phyloP scores from a whole-genome alignment of 208 protist species.

The Crithidia acanthocephali region DNA sequence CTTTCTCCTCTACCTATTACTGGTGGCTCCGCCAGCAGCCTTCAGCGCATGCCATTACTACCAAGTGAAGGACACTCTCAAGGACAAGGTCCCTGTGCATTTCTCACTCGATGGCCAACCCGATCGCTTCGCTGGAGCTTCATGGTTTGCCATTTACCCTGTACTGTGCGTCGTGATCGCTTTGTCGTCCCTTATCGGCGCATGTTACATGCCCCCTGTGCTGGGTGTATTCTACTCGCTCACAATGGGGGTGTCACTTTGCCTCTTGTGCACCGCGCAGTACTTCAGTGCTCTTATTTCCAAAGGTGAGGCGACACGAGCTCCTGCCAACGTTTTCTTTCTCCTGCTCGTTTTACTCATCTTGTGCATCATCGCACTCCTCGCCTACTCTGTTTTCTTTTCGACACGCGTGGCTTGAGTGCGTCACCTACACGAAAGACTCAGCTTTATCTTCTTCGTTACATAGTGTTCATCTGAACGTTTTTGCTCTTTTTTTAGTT shows the following conservation, averaged over 20 bases:
- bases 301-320: not conserved
- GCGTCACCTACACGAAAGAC: too few species aligned
- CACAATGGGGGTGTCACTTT: conserved; percentile 3
- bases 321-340: not conserved
- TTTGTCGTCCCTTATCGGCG: not conserved
- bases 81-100: conserved; percentile 6
- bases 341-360: not conserved
- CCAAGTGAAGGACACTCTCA: not conserved
- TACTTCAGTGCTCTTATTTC: conserved; percentile 16
- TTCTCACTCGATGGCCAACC: conserved; percentile 11
- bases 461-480: too few species aligned
- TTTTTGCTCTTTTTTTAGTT: too few species aligned
- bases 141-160: not conserved
- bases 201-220: not conserved
- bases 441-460: too few species aligned
- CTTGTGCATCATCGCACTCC: not conserved
- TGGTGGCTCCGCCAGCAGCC: not conserved
- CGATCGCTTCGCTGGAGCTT: conserved; percentile 4
- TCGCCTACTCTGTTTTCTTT: not conserved
- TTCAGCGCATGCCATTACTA: conserved; percentile 9
- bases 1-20: not conserved
- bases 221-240: conserved; percentile 10
- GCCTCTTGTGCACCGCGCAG: conserved; percentile 7
- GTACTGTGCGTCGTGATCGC: not conserved
- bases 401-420: too few species aligned